Base-by-base conservation (phyloP, 345 rosid species). In the Anastatica hierochuntica region DNA sequence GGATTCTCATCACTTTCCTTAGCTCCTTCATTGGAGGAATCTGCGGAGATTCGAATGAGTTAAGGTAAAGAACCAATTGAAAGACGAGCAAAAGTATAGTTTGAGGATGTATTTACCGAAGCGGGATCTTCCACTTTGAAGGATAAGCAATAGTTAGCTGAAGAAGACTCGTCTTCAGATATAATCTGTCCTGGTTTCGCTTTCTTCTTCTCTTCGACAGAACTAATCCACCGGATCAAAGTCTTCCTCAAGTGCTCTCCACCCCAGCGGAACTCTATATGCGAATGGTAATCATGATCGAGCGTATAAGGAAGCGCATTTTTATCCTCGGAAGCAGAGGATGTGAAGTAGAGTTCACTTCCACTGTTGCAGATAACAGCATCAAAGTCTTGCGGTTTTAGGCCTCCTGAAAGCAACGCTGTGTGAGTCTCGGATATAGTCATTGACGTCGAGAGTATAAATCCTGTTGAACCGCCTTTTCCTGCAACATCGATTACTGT, bases 331-430 rank as follows among this genome's bases (percentile, higher is more conserved):
- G 75, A 51, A 62, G 62, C 77, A 42, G 67, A 49, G 47, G 81
- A 64, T 16, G 90, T 76, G 59, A 82, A 78, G 68, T 78, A 85
- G 50, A 85, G 74, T 35, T 82, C 90, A 30, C 89, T 71, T n/a
- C 95, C 95, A 51, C 90, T 82, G 49, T 77, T 85, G 68, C 95
- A 85, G 52, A 85, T 77, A 44, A 82, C 80, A 61, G 83, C 90
- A 66, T 80, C 87, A 64, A 85, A 80, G 50, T 78, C 87, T 49
- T 49, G 67, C 0, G 87, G 74, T 51, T 69, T 78, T 15, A 82
- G 68, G 30, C 80, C 79, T 56, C 77, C 85, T 1, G 78, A 75
- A 43, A 64, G 53, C 37, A 85, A 59, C 47, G 71, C 49, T 10
- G 76, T 61, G 38, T 75, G 76, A 26, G 80, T 62, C 76, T 85